Evolutionary conservation across 2,329 filamentous ascomycete species (phyloP), one percentile per base, ranked within the genome.

Genomic region (Epichloe gansuensis): DNA sequence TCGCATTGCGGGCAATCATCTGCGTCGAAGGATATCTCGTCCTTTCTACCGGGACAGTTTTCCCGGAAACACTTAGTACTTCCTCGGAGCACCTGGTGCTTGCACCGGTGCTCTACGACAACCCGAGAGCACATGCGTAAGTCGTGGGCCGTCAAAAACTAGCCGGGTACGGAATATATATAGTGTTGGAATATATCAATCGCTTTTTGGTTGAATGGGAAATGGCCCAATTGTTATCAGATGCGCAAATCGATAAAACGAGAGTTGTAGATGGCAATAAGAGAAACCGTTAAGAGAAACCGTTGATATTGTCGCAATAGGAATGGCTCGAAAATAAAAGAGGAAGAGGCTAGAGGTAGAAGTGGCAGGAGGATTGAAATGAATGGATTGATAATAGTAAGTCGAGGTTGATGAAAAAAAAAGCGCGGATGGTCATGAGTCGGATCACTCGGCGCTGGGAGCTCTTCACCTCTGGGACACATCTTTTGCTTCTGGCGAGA

Each of bases 1-100:
- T 68, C 66, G 53, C 68, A 70, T 47, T 65, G 63, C 40, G 64
- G 57, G 52, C 68, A 70, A 38, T 65, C 57, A 23, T 68, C 64
- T 2, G 58, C 51, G 47, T 66, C 61, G 46, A 58, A 51, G 15
- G 60, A 57, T 5, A 67, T 54, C 27, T 66, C 64, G 31, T 68
- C 65, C 23, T 56, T 60, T 31, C 61, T 59, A 2, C 60, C 63
- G 0, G 60, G 51, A 51, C 67, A 70, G 25, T 63, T 53, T 5
- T 62, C 60, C 42, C 56, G 54, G 49, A 64, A 69, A 58, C 68
- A 70, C 54, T 61, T 59, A 11, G 67, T 68, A 48, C 62, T 64
- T 47, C 67, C 68, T 31, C 67, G 59, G 40, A 60, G 56, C 43
- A 67, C 61, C 42, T 59, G 62, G 57, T 70, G 68, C 50, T 65